Conservation (phyloP, 2,329 filamentous ascomycete species). For the Cryphonectria carpinicola region DNA sequence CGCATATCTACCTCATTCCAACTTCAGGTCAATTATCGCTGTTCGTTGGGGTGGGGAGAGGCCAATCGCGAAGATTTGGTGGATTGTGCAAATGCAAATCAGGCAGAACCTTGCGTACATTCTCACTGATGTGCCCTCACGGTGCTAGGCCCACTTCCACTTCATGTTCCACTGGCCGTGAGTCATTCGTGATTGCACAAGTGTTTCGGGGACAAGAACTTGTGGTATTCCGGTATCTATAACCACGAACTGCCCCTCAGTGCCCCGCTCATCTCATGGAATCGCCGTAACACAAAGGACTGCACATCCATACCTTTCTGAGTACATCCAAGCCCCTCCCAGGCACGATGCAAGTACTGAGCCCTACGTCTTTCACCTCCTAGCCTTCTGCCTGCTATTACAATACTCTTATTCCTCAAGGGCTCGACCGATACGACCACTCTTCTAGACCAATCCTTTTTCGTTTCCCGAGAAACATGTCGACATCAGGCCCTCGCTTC, state of each 20-base stretch:
- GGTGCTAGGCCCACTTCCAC: not conserved
- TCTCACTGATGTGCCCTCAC: not conserved
- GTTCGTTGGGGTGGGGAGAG: not conserved
- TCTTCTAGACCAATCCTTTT: not conserved
- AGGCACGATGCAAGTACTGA: not conserved
- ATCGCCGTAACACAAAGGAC: not conserved
- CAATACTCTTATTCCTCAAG: too few relatives aligned
- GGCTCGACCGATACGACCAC: not conserved
- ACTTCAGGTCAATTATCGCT: not conserved
- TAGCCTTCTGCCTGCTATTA: not conserved
- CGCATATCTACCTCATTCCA: not conserved
- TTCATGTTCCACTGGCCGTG: not conserved
- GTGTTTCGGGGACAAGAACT: not conserved
- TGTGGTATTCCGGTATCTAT: not conserved
- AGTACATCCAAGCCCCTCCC: not conserved
- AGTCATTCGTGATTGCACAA: not conserved
- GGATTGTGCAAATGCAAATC: not conserved
- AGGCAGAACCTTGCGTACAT: not conserved
- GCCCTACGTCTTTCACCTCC: not conserved
- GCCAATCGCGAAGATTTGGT: not conserved
- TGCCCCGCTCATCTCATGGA: not conserved
- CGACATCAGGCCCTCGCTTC: not conserved
- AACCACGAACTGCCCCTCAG: not conserved
- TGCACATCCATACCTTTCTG: not conserved
- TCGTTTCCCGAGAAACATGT: not conserved